Conservation (phyloP, 345 rosid species). For the Melaleuca quinquenervia region DNA sequence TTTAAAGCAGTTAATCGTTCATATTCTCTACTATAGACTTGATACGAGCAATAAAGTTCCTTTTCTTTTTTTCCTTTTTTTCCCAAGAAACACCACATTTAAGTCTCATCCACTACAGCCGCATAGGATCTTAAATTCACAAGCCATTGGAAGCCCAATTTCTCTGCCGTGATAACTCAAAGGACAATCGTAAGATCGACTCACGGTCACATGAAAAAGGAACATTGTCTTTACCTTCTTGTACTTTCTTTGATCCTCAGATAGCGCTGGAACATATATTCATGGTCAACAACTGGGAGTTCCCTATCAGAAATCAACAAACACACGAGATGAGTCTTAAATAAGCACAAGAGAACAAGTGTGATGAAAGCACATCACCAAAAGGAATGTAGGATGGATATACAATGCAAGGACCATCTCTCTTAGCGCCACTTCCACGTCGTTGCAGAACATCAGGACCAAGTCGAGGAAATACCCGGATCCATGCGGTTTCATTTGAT, state of each 20-base stretch:
- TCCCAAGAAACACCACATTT: background rate
- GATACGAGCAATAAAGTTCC: background rate
- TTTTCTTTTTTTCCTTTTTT: too few relatives aligned
- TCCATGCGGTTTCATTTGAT: too few relatives aligned
- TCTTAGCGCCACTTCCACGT: too few relatives aligned
- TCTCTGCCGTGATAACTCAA: background rate
- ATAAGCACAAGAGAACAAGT: background rate
- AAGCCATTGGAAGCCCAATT: background rate
- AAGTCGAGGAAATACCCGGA: too few relatives aligned
- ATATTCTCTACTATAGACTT: background rate
- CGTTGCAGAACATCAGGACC: too few relatives aligned
- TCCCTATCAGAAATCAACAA: background rate
- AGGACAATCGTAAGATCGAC: background rate
- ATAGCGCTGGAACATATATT: background rate
- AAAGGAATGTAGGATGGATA: too few relatives aligned
- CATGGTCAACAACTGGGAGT: background rate
- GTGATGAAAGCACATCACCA: background rate
- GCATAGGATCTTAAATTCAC: background rate
- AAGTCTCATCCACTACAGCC: background rate
- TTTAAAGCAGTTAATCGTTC: too few relatives aligned
- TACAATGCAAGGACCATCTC: too few relatives aligned
- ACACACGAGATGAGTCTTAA: constrained; percentile 1
- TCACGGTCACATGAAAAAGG: background rate
- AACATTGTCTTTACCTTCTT: background rate
- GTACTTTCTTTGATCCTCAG: background rate